Evolutionary conservation across 768 basidiomycete species (phyloP), one percentile per base, ranked within the genome.

Genomic region (Cantharellus cinnabarinus): DNA sequence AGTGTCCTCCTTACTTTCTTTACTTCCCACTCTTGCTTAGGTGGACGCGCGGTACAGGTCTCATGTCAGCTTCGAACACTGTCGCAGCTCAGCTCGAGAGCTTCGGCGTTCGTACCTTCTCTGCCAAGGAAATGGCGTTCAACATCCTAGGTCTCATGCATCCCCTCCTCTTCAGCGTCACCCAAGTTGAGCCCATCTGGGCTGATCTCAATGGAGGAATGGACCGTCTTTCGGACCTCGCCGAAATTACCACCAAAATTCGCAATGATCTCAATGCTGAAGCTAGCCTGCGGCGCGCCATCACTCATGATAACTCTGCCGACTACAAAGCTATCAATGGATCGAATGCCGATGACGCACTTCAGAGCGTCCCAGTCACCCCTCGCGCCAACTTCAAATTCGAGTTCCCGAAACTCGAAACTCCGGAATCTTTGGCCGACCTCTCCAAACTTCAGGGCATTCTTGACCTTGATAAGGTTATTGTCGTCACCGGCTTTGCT

Each of bases 41-140:
- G 41, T 99, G 93, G 94, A 97, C 93, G 52, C 89, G 95, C 62
- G 95, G 95, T 40, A 99, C 95, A 5, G 93, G 94, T 60, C 73
- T 99, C 56, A 98, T 99, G 95, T 83, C 79, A 60, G 85, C 91
- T 2, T 93, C 89, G 50, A 93, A 93, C 73, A 88, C 85, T 50
- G 84, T 97, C 57, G 90, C 95, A 37, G 87, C 93, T 60, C 89
- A 90, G 58, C 77, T 99, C 50, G 95, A 99, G 73, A 77, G 81
- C 60, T 78, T 85, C 62, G 95, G 95, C 62, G 89, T 95, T 60
- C 81, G 95, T 64, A 99, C 95, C 1, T 99, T 98, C 80, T 98
- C 94, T 0, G 86, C 95, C 38, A 98, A 98, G 74, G 95, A 99
- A 73, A 99, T 98, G 95, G 93, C 95, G 0, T 99, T 99, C 81